Base-by-base conservation (phyloP, 257 asterid species). In the Cinchona pubescens region DNA sequence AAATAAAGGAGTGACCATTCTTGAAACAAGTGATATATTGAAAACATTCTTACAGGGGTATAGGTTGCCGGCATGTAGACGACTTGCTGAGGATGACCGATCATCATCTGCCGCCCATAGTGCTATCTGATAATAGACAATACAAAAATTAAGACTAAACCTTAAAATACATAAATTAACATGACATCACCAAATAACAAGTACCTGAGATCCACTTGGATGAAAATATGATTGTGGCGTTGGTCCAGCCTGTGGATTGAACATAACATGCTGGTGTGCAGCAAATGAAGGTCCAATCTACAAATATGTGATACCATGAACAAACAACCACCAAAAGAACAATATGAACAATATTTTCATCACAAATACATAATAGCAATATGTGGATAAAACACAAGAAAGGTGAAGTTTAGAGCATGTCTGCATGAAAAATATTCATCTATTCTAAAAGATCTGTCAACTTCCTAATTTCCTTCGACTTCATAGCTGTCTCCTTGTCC, bases 141-240 rank as follows among this genome's bases (percentile, higher is more conserved):
- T 32, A 43, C 38, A 72, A 67, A 66, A 48, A 55, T 30, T 7
- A 21, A 25, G 46, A 25, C 34, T 56, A 29, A 59, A 34, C 35
- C 32, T 27, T 25, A 12, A 32, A 30, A 8, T 48, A 12, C 64
- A 70, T 25, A 69, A 35, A 42, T 25, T 48, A 56, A 55, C 61
- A 48, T 68, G 49, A 80, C 30, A 67, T 78, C 69, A 64, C 59
- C 29, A 42, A 49, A 59, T 43, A 80, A 12, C 45, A 85, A 86
- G 64, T 76, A 92, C 99, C 98, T 91, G 99, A 78, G 94, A 96
- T 80, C 92, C 99, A 81, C 78, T 85, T 69, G 97, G 96, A 82
- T 90, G 96, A 86, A 86, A 95, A 80, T 91, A 95, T 13, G 91
- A 90, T 67, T 85, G 99, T 3, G 88, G 92, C 72, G 90, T 69